Evolutionary conservation across 2,329 filamentous ascomycete species (phyloP), one percentile per base, ranked within the genome.

Genomic region (Fusarium penzigii): DNA sequence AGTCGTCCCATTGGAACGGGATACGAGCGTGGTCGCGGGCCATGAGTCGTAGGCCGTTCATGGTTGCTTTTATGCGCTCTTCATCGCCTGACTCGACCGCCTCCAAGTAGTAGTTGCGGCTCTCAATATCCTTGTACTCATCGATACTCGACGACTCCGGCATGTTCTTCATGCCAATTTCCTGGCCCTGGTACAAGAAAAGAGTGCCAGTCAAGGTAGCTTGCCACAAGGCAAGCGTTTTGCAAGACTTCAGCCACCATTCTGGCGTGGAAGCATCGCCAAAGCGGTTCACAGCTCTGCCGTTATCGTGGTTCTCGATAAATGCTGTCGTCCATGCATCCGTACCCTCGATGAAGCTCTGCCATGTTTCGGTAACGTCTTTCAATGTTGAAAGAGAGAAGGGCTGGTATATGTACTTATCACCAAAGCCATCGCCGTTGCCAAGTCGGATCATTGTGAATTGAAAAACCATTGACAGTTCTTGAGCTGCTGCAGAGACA

Each of bases 1-100:
- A 72, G 1, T 69, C 74, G 46, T 80, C 77, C 87, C 87, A 90
- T 47, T 87, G 85, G 65, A 90, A 82, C 0, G 87, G 87, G 2
- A 85, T 78, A 1, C 87, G 74, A 2, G 84, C 75, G 62, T 89
- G 81, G 56, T 89, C 86, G 7, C 85, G 75, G 1, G 79, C 85
- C 39, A 88, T 76, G 46, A 79, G 77, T 29, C 81, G 78, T 8
- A 88, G 69, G 0, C 80, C 76, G 2, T 74, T 65, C 65, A 80
- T 78, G 1, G 78, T 84, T 12, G 73, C 72, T 8, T 68, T 69
- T 2, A 80, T 67, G 5, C 65, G 66, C 32, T 72, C 66, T 5
- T 67, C 49, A 13, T 74, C 67, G 0, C 67, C 67, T 0, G 68
- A 71, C n/a, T 68, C 64, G 2, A 71, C 55, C 1, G 76, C 74